These are phyloP conservation scores for Ustilago trichophora DNA, from an alignment of 1,284 basidiomycete species.

Conservation along the genomic window DNA sequence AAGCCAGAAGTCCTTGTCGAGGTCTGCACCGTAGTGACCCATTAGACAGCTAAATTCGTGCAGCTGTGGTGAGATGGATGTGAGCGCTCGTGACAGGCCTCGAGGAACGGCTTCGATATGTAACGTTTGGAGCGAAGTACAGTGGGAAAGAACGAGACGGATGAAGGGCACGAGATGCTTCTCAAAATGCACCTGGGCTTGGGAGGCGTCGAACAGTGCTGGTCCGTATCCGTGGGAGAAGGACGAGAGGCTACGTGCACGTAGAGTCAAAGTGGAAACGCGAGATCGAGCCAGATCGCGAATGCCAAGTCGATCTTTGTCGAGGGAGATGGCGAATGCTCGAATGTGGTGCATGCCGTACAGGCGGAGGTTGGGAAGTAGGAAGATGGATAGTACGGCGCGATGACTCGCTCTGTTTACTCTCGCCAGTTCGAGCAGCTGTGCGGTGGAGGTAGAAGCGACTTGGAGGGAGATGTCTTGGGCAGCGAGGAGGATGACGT, in stretches of 20 bases:
- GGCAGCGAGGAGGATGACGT: slow-evolving; percentile 29
- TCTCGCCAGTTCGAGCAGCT: slow-evolving; percentile 16
- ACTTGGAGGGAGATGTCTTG: background rate
- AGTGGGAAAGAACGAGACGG: slow-evolving; percentile 10
- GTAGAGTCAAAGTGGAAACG: slow-evolving; percentile 7
- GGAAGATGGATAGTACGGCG: slow-evolving; percentile 5
- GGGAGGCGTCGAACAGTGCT: slow-evolving; percentile 37
- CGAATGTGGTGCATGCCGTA: slow-evolving; percentile 16
- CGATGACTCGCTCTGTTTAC: slow-evolving; percentile 24
- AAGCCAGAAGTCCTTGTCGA: slow-evolving; percentile 28
- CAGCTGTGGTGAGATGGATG: background rate
- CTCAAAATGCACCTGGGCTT: slow-evolving; percentile 33
- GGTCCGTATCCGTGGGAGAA: slow-evolving; percentile 5
- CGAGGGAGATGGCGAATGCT: slow-evolving; percentile 19
- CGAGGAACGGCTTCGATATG: slow-evolving; percentile 27
- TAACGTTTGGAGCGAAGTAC: slow-evolving; percentile 3
- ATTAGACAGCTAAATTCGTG: slow-evolving; percentile 10
- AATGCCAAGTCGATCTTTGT: slow-evolving; percentile 13
- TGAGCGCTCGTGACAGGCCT: background rate
- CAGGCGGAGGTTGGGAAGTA: slow-evolving; percentile 16
- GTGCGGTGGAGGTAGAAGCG: background rate
- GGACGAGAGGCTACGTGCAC: slow-evolving; percentile 2
- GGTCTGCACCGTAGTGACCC: slow-evolving; percentile 27
- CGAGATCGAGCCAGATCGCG: slow-evolving; percentile 3
- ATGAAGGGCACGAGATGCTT: slow-evolving; percentile 10